Base-by-base conservation (phyloP, 1,139 yeast genomes). In the Yamadazyma blattariae region DNA sequence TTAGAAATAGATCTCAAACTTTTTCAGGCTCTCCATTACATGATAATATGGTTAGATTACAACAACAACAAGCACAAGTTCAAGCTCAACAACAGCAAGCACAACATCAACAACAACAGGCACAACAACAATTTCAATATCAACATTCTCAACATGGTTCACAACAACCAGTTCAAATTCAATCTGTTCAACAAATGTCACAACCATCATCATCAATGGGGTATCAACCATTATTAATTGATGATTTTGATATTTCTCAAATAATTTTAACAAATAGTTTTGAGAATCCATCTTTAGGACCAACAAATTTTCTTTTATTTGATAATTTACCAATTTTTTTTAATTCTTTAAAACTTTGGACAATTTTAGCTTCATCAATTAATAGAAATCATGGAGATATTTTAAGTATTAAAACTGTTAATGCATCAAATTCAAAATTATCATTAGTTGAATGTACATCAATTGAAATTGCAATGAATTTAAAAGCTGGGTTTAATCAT, bases 361-460 rank as follows among this genome's bases (percentile, higher is more conserved):
- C 63, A 26, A 52, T 68, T 14, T 52, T 69, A 33, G 50, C 49
- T 35, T 64, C 54, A 39, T 50, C 65, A 2, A 43, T 59, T 25
- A 49, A 47, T 30, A 48, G 63, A 25, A 46, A 56, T 11, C 39
- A 46, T 33, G 61, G 57, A 5, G 54, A 52, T 30, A 53, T 69
- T 13, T 42, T 46, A 21, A 57, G 69, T 26, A 81, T 89, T 7
- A 72, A 89, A 36, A 71, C 88, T 15, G 55, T 76, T 8, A 31
- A 40, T 12, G 56, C 60, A 7, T 60, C 74, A n/a, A 60, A 52
- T 24, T 53, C 64, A 7, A 59, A 67, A 12, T 47, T 68, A 50
- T 94, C 94, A 0, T 69, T 88, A 44, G 82, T 86, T 22, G 94
- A 85, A 56, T 89, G 87, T 59, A 68, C 75, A 4, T 67, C 72